Evolutionary conservation across 208 protist species (phyloP).

Genomic region (Crithidia thermophila): DNA sequence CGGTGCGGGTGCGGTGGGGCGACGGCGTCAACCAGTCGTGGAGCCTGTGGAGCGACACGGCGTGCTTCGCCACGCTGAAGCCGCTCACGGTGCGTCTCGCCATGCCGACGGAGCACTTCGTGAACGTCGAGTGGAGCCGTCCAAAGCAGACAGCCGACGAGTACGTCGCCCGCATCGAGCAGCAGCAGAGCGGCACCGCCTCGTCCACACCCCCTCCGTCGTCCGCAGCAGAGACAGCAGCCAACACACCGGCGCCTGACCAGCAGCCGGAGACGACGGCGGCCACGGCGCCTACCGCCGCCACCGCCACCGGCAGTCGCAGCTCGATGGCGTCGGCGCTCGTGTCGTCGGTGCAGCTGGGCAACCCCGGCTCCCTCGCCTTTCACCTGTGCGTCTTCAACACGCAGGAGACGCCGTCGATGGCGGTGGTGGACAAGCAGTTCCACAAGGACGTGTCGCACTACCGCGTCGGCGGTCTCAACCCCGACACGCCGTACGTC

Average conservation of each 20-base stretch:
- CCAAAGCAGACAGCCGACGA: slow-evolving; percentile 62
- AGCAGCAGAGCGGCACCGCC: slow-evolving; percentile 18
- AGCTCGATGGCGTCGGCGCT: slow-evolving; percentile 7
- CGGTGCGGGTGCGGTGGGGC: slow-evolving; percentile 67
- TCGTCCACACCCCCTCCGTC: neutral
- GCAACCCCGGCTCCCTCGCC: slow-evolving; percentile 66
- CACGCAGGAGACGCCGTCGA: slow-evolving; percentile 63
- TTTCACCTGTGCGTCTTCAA: slow-evolving; percentile 89
- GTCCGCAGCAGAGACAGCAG: neutral
- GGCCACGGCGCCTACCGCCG: neutral
- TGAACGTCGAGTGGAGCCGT: slow-evolving; percentile 78
- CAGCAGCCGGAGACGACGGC: neutral
- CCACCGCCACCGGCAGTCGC: neutral
- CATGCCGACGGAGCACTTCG: slow-evolving; percentile 76
- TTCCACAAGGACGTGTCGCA: slow-evolving; percentile 65
- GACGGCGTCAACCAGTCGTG: slow-evolving; percentile 52
- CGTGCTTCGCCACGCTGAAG: slow-evolving; percentile 84
- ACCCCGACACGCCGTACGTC: slow-evolving; percentile 76
- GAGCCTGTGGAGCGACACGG: slow-evolving; percentile 78
- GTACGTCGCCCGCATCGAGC: slow-evolving; percentile 50
- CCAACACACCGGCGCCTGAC: neutral
- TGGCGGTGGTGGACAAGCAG: slow-evolving; percentile 89
- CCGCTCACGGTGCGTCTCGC: slow-evolving; percentile 59
- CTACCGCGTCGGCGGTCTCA: slow-evolving; percentile 62
- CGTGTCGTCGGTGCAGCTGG: slow-evolving; percentile 40